A percentile compares a stretch with the other conserved stretches of the same genome.
Conservation (phyloP, 805 yeast species). For the Cyberlindnera galapagoensis region DNA sequence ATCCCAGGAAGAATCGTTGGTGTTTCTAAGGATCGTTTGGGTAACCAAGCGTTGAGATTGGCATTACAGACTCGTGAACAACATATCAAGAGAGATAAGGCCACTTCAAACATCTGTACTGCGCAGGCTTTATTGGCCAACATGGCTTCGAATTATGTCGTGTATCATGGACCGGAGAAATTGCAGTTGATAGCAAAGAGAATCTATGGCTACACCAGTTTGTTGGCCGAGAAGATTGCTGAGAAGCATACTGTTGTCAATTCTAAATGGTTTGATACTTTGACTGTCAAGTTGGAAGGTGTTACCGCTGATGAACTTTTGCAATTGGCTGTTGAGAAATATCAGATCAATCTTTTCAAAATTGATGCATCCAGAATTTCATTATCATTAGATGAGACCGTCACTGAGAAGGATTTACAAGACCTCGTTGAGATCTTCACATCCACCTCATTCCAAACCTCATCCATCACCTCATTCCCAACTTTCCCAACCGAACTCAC, state of each 20-base stretch:
- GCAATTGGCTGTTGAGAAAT: constrained; percentile 46
- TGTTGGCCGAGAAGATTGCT: constrained; percentile 57
- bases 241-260: constrained; percentile 47
- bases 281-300: constrained; percentile 54
- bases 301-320: constrained; percentile 51
- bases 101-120: constrained; percentile 96
- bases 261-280: constrained; percentile 77
- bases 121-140: constrained; percentile 96
- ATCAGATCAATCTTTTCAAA: constrained; percentile 72
- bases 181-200: constrained; percentile 70
- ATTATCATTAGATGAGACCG: constrained; percentile 88
- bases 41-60: constrained; percentile 80
- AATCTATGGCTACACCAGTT: constrained; percentile 64
- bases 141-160: constrained; percentile 92
- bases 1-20: constrained; percentile 97
- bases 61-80: constrained; percentile 98
- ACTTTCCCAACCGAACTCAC: constrained; percentile 39
- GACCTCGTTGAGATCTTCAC: constrained; percentile 58
- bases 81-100: constrained; percentile 95
- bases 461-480: constrained; percentile 35
- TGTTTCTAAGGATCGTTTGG: constrained; percentile 84
- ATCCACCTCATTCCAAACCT: constrained; percentile 23
- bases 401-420: constrained; percentile 52
- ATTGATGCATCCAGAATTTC: constrained; percentile 57
- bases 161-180: constrained; percentile 92